Conservation (phyloP, 331 rosid genomes). For the Telfairia occidentalis region DNA sequence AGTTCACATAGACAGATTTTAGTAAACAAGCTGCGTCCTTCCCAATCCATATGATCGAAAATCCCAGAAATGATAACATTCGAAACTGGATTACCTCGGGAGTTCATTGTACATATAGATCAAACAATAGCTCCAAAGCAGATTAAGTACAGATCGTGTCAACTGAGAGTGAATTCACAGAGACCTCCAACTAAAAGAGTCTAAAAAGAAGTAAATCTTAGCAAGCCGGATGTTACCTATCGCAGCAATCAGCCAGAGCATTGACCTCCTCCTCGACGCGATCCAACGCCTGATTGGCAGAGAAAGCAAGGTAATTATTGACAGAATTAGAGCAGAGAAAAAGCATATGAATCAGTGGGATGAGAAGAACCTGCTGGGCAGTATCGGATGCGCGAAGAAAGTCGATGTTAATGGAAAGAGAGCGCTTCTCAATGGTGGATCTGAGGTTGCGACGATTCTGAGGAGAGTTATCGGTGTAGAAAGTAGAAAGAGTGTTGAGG, state of each 20-base stretch:
- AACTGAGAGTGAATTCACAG: neutral
- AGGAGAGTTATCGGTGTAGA: conserved; percentile 71
- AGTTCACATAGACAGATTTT: neutral
- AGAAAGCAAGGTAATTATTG: neutral
- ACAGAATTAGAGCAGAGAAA: conserved; percentile 5
- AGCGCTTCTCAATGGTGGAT: conserved; percentile 76
- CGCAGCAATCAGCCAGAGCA: conserved; percentile 66
- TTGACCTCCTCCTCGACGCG: conserved; percentile 77
- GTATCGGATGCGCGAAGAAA: conserved; percentile 62
- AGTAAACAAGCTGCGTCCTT: neutral
- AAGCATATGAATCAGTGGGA: neutral
- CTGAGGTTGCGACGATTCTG: conserved; percentile 90
- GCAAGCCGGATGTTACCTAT: conserved; percentile 30
- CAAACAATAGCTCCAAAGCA: too few relatives aligned
- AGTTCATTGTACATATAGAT: neutral
- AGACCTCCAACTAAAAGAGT: neutral
- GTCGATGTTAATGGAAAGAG: conserved; percentile 69
- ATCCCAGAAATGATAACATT: too few relatives aligned
- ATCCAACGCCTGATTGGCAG: conserved; percentile 41
- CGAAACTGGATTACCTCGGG: neutral
- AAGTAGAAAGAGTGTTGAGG: conserved; percentile 69
- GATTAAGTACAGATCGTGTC: neutral
- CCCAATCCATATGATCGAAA: neutral
- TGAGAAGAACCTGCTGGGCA: conserved; percentile 38
- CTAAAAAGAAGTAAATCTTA: neutral